Evolutionary conservation across 164 flowering plant genomes (phyloP).

Genomic region (Umbilicus rupestris): DNA sequence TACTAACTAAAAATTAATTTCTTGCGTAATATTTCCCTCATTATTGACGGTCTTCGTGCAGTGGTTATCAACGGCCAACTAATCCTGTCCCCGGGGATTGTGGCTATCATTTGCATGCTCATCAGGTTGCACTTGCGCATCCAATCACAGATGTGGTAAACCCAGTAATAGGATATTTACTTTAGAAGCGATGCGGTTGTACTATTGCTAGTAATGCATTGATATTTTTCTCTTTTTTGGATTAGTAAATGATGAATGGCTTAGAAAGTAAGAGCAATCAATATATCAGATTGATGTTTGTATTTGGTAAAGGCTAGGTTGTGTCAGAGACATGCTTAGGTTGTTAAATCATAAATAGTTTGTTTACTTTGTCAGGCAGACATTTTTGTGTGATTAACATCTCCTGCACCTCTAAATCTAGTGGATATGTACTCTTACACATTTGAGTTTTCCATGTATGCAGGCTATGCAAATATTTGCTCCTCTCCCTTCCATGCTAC

Average conservation of each 20-base stretch:
- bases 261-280: not conserved
- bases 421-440: not conserved
- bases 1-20: not conserved
- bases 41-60: slow-evolving; percentile 15
- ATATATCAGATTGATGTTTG: not conserved
- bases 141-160: slow-evolving; percentile 66
- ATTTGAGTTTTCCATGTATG: not conserved
- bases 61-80: slow-evolving; percentile 64
- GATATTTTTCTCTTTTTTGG: not conserved
- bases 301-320: not conserved
- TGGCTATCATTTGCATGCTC: slow-evolving; percentile 90
- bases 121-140: slow-evolving; percentile 48
- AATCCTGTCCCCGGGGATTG: slow-evolving; percentile 95
- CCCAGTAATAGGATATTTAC: not conserved
- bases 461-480: not conserved
- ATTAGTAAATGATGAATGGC: not conserved
- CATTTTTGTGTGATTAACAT: not conserved
- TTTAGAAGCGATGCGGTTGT: not conserved
- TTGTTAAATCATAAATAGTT: too few species aligned
- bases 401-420: not conserved
- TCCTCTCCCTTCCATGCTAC: not conserved
- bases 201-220: not conserved
- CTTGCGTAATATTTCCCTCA: not conserved
- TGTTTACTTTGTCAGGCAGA: not conserved
- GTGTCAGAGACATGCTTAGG: too few species aligned